Evolutionary conservation across 2,329 filamentous ascomycete species (phyloP).

Genomic region (Fusarium oxysporum): DNA sequence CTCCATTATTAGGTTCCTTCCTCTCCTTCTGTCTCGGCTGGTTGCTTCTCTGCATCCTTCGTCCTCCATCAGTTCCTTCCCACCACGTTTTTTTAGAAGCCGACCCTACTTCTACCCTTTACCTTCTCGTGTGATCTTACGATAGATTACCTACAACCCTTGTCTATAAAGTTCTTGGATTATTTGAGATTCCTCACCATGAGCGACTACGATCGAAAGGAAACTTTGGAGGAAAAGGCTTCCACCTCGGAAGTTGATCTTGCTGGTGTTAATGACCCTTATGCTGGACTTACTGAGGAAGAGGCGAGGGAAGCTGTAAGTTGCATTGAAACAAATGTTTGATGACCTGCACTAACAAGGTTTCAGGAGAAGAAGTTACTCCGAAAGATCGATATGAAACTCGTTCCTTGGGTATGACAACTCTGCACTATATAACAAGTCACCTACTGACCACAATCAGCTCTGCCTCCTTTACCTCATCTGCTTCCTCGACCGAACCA

Average conservation of each 20-base stretch:
- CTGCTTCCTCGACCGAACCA: slow-evolving; percentile 80
- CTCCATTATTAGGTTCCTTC: slow-evolving; percentile 10
- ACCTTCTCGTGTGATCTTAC: slow-evolving; percentile 12
- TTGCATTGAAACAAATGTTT: slow-evolving; percentile 14
- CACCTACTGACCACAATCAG: slow-evolving; percentile 44
- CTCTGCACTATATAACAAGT: background rate
- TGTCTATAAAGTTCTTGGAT: background rate
- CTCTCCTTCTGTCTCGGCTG: slow-evolving; percentile 35
- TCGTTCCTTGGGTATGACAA: slow-evolving; percentile 68
- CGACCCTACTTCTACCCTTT: slow-evolving; percentile 18
- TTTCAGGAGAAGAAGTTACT: slow-evolving; percentile 70
- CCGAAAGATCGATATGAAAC: slow-evolving; percentile 69
- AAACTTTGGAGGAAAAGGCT: slow-evolving; percentile 45
- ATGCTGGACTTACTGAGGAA: slow-evolving; percentile 72
- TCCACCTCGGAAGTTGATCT: slow-evolving; percentile 46
- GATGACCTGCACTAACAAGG: slow-evolving; percentile 10
- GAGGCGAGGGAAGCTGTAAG: slow-evolving; percentile 72
- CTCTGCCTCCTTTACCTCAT: slow-evolving; percentile 79
- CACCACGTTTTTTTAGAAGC: slow-evolving; percentile 34
- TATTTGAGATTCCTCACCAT: slow-evolving; percentile 37
- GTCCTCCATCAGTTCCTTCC: slow-evolving; percentile 34
- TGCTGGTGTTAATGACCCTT: slow-evolving; percentile 52
- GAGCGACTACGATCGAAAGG: slow-evolving; percentile 51
- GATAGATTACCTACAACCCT: background rate
- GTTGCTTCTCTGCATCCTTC: slow-evolving; percentile 30